Percentiles rank a stretch among this genome's conserved stretches.
phyloP scores from a whole-genome alignment of 441 rosid species.

The Gossypium trilobum region DNA sequence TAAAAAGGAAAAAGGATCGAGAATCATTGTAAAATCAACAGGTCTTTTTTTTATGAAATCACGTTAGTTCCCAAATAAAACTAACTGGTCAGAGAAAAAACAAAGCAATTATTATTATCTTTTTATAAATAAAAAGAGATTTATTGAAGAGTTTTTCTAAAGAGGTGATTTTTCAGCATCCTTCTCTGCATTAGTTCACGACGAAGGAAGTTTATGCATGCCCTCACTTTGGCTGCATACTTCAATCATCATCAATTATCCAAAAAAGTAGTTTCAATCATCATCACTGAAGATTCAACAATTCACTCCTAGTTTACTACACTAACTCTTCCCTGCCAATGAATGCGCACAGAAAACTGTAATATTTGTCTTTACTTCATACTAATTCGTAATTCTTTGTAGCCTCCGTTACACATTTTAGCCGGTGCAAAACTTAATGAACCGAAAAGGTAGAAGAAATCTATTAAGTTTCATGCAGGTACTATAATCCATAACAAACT shows the following conservation, averaged over 20 bases:
- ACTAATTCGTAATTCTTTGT: neutral
- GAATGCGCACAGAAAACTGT: neutral
- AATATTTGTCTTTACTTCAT: neutral
- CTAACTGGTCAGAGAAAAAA: neutral
- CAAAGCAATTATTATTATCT: neutral
- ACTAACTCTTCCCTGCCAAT: conserved; percentile 2
- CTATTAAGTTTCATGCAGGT: neutral
- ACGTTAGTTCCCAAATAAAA: neutral
- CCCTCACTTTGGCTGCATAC: neutral
- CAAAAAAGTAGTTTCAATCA: neutral
- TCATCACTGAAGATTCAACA: neutral
- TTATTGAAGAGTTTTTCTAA: neutral
- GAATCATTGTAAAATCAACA: neutral
- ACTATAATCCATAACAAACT: neutral
- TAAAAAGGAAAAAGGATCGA: conserved; percentile 20
- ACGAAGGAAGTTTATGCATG: neutral
- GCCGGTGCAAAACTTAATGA: neutral
- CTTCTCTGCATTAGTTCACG: neutral
- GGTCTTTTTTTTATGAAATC: neutral
- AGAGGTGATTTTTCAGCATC: conserved; percentile 6
- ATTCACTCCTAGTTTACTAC: neutral
- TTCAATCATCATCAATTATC: neutral
- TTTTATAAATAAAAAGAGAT: neutral
- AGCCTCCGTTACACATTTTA: neutral
- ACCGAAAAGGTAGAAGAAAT: conserved; percentile 5